phyloP scores from a whole-genome alignment of 495 filamentous ascomycete species.

The Podospora pseudocomata region DNA sequence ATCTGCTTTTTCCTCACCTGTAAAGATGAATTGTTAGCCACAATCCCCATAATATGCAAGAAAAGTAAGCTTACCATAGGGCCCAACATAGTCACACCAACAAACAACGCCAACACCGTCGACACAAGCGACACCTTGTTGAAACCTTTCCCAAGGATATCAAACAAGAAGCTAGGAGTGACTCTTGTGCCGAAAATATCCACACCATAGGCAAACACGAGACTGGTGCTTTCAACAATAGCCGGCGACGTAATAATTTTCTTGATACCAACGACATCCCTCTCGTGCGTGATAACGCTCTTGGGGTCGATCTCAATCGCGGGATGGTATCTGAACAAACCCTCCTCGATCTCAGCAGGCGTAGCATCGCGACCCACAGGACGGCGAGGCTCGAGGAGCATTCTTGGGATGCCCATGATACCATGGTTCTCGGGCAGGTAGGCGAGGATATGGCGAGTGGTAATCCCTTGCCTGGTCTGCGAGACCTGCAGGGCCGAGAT shows the following conservation, averaged over 20 bases:
- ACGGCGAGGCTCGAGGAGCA: conserved; percentile 78
- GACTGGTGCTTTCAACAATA: conserved; percentile 84
- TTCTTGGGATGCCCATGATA: conserved; percentile 74
- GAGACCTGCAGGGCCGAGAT: conserved; percentile 79
- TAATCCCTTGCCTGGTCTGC: conserved; percentile 90
- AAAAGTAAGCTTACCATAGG: conserved; percentile 66
- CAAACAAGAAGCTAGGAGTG: conserved; percentile 80
- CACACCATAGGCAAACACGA: conserved; percentile 84
- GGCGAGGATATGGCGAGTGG: conserved; percentile 74
- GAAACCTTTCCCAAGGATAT: conserved; percentile 89
- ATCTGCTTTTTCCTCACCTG: conserved; percentile 31
- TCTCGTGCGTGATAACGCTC: conserved; percentile 74
- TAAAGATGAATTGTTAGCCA: conserved; percentile 9
- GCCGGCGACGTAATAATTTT: conserved; percentile 70
- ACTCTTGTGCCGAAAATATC: conserved; percentile 87
- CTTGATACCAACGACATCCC: conserved; percentile 73
- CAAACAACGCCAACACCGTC: conserved; percentile 73
- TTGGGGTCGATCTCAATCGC: conserved; percentile 80
- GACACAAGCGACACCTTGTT: conserved; percentile 78
- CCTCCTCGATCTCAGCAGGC: conserved; percentile 74
- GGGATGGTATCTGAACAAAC: conserved; percentile 70
- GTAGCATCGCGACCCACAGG: conserved; percentile 83
- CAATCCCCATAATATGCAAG: conserved; percentile 1
- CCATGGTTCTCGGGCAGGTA: conserved; percentile 65
- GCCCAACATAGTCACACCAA: conserved; percentile 70